Base-by-base conservation (phyloP, 2,329 filamentous ascomycete species). In the Trichoderma endophyticum region DNA sequence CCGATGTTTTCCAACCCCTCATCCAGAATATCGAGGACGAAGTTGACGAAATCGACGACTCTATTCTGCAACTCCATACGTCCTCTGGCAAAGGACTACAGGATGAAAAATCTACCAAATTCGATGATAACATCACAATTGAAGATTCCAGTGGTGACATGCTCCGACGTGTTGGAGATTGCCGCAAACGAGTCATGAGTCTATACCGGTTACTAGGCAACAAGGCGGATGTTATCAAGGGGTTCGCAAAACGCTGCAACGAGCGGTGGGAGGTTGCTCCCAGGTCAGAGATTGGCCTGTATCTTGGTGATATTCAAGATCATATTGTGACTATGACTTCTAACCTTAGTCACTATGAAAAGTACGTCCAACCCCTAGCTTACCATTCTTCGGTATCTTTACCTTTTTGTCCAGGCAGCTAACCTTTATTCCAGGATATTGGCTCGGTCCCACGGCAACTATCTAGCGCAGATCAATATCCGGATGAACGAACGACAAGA, bases 261-360 rank as follows among this genome's bases (percentile, higher is more conserved):
- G 95, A 99, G 84, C 92, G 97, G 75, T 99, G 95, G 94, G 93
- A 98, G 77, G 93, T 99, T 72, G 95, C 96, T 6, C 96, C 96
- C 12, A 89, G 95, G 74, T 96, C 93, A 39, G 96, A 99, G 80
- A 98, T 99, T 79, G 96, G 96, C n/a, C 83, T 99, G 68, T 99
- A 98, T 82, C 85, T 99, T 72, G 96, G 96, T 74, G 96, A 99
- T 84, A 99, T 99, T 75, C 96, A 99, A 81, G 96, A 99, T 84
- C 96, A 99, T 80, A 98, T 99, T 77, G 91, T 99, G 77, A 99
- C 96, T 74, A 99, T 99, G 96, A 98, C 95, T 48, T 93, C 92
- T 66, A 99, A 98, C 80, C 83, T 99, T 79, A 92, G 91, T 75
- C 96, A 99, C 80, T 98, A 98, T 78, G 96, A 99, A 83, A 97